phyloP scores from a whole-genome alignment of 2,329 filamentous ascomycete species.

The Calonectria montana region DNA sequence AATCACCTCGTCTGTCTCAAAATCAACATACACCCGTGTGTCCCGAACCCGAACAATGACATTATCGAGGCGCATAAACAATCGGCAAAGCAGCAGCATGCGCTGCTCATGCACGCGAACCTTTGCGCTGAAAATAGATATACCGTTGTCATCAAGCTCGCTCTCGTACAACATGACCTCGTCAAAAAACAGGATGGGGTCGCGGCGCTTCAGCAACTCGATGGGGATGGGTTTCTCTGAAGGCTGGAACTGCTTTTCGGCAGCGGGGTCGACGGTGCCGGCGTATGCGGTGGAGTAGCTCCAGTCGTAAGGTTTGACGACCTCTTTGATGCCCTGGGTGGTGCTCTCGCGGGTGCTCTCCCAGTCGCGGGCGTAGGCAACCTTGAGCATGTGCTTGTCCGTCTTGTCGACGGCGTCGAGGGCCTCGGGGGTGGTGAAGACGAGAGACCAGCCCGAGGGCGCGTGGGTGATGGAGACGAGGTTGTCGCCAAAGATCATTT shows the following conservation, averaged over 20 bases:
- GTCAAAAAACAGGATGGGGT: slow-evolving; percentile 97
- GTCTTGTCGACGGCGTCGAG: slow-evolving; percentile 96
- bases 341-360: slow-evolving; percentile 74
- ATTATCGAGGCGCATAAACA: slow-evolving; percentile 94
- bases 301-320: slow-evolving; percentile 98
- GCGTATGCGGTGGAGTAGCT: slow-evolving; percentile 92
- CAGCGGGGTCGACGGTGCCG: slow-evolving; percentile 69
- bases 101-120: slow-evolving; percentile 91
- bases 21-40: slow-evolving; percentile 92
- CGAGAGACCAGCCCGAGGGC: slow-evolving; percentile 80
- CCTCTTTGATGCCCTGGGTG: slow-evolving; percentile 88
- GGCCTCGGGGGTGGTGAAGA: slow-evolving; percentile 88
- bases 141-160: slow-evolving; percentile 97
- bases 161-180: slow-evolving; percentile 97
- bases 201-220: slow-evolving; percentile 85
- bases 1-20: slow-evolving; percentile 80
- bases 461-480: slow-evolving; percentile 79
- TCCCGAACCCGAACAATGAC: slow-evolving; percentile 90
- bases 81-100: slow-evolving; percentile 83
- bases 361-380: slow-evolving; percentile 94
- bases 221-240: slow-evolving; percentile 74
- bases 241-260: slow-evolving; percentile 40
- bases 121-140: slow-evolving; percentile 90
- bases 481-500: slow-evolving; percentile 99
- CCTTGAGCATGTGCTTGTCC: slow-evolving; percentile 88